Evolutionary conservation across 2,329 filamentous ascomycete genomes (phyloP).

Genomic region (Arthrobotrys iridis): DNA sequence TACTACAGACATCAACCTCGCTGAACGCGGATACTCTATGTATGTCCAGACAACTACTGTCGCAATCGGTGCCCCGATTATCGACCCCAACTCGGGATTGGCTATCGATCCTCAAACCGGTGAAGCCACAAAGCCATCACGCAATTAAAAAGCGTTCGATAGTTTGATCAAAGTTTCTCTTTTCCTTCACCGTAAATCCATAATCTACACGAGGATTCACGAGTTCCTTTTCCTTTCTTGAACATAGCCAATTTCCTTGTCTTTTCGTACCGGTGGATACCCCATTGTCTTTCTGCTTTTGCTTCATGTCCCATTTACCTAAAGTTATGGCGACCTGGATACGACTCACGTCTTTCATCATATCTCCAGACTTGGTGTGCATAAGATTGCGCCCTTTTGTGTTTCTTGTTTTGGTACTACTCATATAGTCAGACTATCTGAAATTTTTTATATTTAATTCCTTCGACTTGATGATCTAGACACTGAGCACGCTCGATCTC

Average conservation of each 20-base stretch:
- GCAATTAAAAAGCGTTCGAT: slow-evolving; percentile 16
- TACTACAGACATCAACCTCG: slow-evolving; percentile 47
- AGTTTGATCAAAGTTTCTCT: neutral
- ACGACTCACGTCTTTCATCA: slow-evolving; percentile 51
- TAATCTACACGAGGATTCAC: slow-evolving; percentile 26
- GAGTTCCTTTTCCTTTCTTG: slow-evolving; percentile 38
- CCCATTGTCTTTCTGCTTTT: slow-evolving; percentile 36
- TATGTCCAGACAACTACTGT: slow-evolving; percentile 22
- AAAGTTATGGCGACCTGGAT: slow-evolving; percentile 39
- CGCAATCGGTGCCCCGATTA: slow-evolving; percentile 44
- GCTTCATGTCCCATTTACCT: slow-evolving; percentile 23
- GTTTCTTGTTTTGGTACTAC: neutral
- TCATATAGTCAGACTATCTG: slow-evolving; percentile 22
- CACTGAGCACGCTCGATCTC: slow-evolving; percentile 35
- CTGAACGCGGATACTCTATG: slow-evolving; percentile 52
- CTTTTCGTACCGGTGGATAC: slow-evolving; percentile 48
- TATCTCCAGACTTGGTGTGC: slow-evolving; percentile 32
- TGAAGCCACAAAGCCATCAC: slow-evolving; percentile 52
- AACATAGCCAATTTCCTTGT: slow-evolving; percentile 49
- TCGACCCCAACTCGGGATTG: slow-evolving; percentile 54
- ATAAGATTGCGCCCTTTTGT: slow-evolving; percentile 31
- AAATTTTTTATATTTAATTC: slow-evolving; percentile 37
- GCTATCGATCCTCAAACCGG: slow-evolving; percentile 52
- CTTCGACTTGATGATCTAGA: neutral
- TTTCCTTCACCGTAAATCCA: slow-evolving; percentile 16